phyloP scores from a whole-genome alignment of 2,329 filamentous ascomycete genomes.

The Teratosphaeriaceae sp. region DNA sequence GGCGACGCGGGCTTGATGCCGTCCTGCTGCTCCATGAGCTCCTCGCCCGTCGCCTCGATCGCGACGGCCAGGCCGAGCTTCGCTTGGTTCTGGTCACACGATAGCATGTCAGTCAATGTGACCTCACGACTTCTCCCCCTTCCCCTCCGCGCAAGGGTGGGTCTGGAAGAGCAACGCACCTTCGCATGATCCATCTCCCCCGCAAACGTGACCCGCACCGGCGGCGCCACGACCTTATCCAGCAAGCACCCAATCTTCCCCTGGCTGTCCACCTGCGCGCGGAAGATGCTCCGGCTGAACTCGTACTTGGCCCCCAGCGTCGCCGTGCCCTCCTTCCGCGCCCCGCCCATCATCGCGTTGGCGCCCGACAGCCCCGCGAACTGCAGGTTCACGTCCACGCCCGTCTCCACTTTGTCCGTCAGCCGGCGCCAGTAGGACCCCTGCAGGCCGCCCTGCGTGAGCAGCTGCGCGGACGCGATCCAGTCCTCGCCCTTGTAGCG shows the following conservation, averaged over 20 bases:
- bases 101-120: slow-evolving; percentile 22
- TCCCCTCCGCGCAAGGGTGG: too few species aligned
- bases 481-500: slow-evolving; percentile 89
- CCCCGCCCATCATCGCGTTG: slow-evolving; percentile 62
- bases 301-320: slow-evolving; percentile 96
- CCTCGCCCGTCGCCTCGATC: slow-evolving; percentile 77
- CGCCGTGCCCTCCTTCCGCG: slow-evolving; percentile 80
- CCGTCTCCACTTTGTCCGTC: slow-evolving; percentile 92
- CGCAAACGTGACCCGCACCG: slow-evolving; percentile 89
- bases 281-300: slow-evolving; percentile 91
- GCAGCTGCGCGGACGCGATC: slow-evolving; percentile 85
- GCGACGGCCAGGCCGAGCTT: slow-evolving; percentile 94
- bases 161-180: slow-evolving; percentile 54
- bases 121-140: neutral
- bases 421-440: slow-evolving; percentile 90
- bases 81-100: slow-evolving; percentile 71
- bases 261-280: slow-evolving; percentile 90
- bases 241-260: slow-evolving; percentile 88
- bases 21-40: slow-evolving; percentile 74
- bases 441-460: slow-evolving; percentile 80
- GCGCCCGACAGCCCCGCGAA: slow-evolving; percentile 56
- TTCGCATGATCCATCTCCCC: slow-evolving; percentile 94
- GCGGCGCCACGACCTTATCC: slow-evolving; percentile 91
- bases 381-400: slow-evolving; percentile 87
- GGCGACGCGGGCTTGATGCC: slow-evolving; percentile 40